Evolutionary conservation across 768 basidiomycete species (phyloP).

Genomic region (Amyloporia xantha): DNA sequence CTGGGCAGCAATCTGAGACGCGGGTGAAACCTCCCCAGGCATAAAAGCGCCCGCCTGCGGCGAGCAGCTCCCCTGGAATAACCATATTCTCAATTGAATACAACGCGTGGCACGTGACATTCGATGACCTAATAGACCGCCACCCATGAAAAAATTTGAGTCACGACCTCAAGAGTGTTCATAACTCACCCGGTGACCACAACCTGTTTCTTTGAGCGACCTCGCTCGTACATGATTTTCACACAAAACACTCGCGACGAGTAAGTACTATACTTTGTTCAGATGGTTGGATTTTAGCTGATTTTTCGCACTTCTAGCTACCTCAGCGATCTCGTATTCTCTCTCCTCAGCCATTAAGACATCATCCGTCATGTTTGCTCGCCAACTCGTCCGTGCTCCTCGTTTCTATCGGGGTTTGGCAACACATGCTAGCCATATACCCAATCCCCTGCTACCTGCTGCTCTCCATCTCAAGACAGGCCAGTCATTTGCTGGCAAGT

Average conservation of each 20-base stretch:
- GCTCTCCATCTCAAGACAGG: constrained; percentile 90
- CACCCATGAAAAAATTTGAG: too few species aligned
- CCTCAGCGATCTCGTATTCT: constrained; percentile 87
- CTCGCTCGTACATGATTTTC: constrained; percentile 64
- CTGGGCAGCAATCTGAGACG: too few species aligned
- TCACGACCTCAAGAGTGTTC: background rate
- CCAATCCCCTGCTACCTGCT: constrained; percentile 49
- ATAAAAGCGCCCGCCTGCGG: too few species aligned
- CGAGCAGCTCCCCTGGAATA: too few species aligned
- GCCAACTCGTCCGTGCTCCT: constrained; percentile 43
- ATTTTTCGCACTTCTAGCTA: constrained; percentile 45
- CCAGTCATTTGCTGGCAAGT: constrained; percentile 83
- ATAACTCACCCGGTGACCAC: background rate
- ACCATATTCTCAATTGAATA: too few species aligned
- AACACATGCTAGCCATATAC: constrained; percentile 45
- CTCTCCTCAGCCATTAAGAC: constrained; percentile 46
- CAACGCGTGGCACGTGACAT: too few species aligned
- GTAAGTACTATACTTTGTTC: constrained; percentile 35
- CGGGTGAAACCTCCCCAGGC: too few species aligned
- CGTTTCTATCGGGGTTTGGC: constrained; percentile 56
- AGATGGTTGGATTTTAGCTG: background rate
- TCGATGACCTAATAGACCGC: too few species aligned
- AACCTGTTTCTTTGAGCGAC: constrained; percentile 16
- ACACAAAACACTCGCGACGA: constrained; percentile 87
- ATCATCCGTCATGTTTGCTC: constrained; percentile 50